Conservation (phyloP, 2,329 filamentous ascomycete genomes). For the Neonectria coccinea region DNA sequence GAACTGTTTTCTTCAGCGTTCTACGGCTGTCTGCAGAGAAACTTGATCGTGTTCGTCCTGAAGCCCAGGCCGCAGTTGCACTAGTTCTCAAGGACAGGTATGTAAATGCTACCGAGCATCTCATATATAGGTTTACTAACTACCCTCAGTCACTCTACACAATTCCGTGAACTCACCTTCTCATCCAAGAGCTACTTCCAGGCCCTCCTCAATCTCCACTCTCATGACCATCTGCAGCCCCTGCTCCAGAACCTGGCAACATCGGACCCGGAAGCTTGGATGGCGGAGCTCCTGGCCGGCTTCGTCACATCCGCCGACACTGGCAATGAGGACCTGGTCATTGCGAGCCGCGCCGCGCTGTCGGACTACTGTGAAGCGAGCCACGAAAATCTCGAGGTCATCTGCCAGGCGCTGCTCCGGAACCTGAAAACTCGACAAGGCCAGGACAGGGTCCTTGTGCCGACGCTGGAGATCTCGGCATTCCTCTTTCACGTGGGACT, state of each 20-base stretch:
- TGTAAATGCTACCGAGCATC: constrained; percentile 27
- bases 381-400: constrained; percentile 53
- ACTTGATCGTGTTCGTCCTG: constrained; percentile 83
- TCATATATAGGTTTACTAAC: constrained; percentile 37
- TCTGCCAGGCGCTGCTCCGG: constrained; percentile 64
- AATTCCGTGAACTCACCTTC: constrained; percentile 58
- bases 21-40: constrained; percentile 87
- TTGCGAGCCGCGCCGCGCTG: constrained; percentile 75
- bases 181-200: constrained; percentile 72
- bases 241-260: constrained; percentile 52
- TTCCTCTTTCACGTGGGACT: constrained; percentile 78
- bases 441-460: constrained; percentile 78
- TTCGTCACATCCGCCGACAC: constrained; percentile 79
- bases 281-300: constrained; percentile 70
- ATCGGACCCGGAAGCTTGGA: constrained; percentile 54
- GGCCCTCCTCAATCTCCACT: constrained; percentile 62
- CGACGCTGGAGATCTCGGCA: constrained; percentile 79
- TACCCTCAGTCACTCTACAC: constrained; percentile 47
- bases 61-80: constrained; percentile 68
- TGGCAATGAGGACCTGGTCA: constrained; percentile 80
- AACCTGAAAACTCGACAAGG: constrained; percentile 66
- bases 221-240: constrained; percentile 51
- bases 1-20: constrained; percentile 60
- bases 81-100: constrained; percentile 61
- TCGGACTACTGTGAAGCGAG: constrained; percentile 63